Conservation (phyloP, 78 protist genomes). For the Mastigamoeba balamuthi region DNA sequence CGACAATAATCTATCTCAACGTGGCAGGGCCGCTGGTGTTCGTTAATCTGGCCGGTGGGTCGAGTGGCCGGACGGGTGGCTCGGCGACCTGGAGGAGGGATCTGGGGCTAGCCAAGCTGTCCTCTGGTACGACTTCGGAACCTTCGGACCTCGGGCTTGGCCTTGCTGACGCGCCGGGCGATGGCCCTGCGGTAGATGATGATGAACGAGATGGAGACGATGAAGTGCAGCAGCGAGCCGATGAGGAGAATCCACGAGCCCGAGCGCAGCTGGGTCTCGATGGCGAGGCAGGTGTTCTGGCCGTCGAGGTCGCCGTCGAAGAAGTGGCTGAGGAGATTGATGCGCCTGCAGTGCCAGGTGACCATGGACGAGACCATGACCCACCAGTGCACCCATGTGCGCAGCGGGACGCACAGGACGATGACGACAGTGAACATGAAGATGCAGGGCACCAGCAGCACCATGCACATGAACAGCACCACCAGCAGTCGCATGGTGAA, state of each 20-base stretch:
- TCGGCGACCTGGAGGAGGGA: too few species aligned
- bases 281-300: constrained; percentile 5
- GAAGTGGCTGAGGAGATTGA: neutral
- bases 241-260: constrained; percentile 26
- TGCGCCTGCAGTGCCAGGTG: constrained; percentile 2
- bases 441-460: neutral
- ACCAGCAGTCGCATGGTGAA: too few species aligned
- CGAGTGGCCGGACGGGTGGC: too few species aligned
- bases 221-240: neutral
- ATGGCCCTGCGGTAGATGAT: neutral
- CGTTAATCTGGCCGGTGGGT: too few species aligned
- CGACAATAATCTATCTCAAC: too few species aligned
- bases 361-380: neutral
- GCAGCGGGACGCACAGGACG: constrained; percentile 11
- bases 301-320: neutral
- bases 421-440: neutral
- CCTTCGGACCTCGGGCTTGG: too few species aligned
- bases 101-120: too few species aligned
- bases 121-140: too few species aligned
- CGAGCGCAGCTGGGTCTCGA: neutral
- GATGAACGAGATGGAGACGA: neutral
- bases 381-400: neutral
- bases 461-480: too few species aligned
- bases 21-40: too few species aligned
- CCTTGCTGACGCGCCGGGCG: too few species aligned